These are phyloP conservation scores for Tolypocladium capitatum DNA, from an alignment of 2,329 filamentous ascomycete genomes.

Conservation along the genomic window DNA sequence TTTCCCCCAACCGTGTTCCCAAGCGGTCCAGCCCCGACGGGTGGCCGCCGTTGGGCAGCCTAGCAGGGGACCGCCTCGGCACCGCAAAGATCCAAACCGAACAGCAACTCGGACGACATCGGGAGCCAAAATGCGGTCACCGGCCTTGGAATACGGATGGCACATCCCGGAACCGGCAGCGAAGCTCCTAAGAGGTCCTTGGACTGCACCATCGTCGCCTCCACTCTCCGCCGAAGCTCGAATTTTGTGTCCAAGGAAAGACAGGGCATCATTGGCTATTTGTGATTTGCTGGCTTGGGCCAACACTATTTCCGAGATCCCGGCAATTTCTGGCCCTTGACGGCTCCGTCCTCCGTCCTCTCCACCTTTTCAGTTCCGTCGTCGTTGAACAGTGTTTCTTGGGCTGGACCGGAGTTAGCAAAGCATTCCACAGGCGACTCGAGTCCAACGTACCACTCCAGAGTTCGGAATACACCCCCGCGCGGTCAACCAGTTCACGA, in stretches of 20 bases:
- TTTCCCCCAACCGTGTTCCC: too few relatives aligned
- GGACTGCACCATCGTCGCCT: too few relatives aligned
- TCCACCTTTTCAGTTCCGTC: slow-evolving; percentile 29
- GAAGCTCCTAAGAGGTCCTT: too few relatives aligned
- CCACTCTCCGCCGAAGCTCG: slow-evolving; percentile 4
- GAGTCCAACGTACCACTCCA: slow-evolving; percentile 62
- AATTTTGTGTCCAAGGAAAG: too few relatives aligned
- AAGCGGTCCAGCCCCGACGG: too few relatives aligned
- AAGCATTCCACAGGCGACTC: not conserved
- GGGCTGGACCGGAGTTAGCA: slow-evolving; percentile 27
- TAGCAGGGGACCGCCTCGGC: too few relatives aligned
- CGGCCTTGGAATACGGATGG: too few relatives aligned
- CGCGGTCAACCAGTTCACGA: slow-evolving; percentile 62
- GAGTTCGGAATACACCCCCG: slow-evolving; percentile 73
- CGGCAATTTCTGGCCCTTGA: not conserved
- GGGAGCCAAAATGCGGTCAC: too few relatives aligned
- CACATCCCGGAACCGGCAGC: too few relatives aligned
- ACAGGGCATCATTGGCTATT: not conserved
- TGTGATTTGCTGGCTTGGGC: not conserved
- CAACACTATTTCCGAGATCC: not conserved
- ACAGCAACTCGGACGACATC: too few relatives aligned
- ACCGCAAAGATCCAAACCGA: too few relatives aligned
- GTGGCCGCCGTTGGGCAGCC: too few relatives aligned
- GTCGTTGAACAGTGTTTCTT: slow-evolving; percentile 45
- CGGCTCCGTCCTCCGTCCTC: slow-evolving; percentile 11